phyloP scores from a whole-genome alignment of 176 grass and related monocot species.

The Zea mays region Zm-B73-REFERENCE-NAM-5.0 NC_050097.1:37454001-37454500 shows the following conservation, averaged over 20 bases:
- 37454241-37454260: neutral
- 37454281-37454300: neutral
- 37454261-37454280: neutral
- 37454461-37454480: neutral
- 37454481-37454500: neutral
- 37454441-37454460: neutral
- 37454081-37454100: too few species aligned
- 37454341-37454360: neutral
- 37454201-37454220: neutral
- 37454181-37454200: too few species aligned
- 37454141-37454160: too few species aligned
- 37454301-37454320: neutral
- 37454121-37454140: too few species aligned
- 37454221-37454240: neutral
- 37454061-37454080: too few species aligned
- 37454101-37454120: too few species aligned
- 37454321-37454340: neutral
- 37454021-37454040: too few species aligned
- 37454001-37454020: too few species aligned
- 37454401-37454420: neutral
- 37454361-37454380: neutral
- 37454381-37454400: neutral
- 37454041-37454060: too few species aligned
- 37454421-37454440: neutral
- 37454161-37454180: too few species aligned